These are phyloP conservation scores for Lactarius tabidus DNA, from an alignment of 768 basidiomycete species.

Conservation along the genomic window DNA sequence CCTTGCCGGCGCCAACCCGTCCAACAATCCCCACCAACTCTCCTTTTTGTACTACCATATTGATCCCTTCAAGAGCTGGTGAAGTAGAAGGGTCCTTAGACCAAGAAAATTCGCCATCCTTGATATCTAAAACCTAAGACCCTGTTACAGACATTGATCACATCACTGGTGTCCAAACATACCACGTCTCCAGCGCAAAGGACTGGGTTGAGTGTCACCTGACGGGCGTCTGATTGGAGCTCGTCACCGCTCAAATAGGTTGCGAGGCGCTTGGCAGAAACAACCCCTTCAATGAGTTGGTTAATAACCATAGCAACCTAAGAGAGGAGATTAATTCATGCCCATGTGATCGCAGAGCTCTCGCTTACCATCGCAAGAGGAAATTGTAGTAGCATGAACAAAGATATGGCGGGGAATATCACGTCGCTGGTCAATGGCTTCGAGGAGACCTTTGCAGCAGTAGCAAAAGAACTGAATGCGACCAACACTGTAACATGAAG, in stretches of 20 bases:
- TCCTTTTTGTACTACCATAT: slow-evolving; percentile 71
- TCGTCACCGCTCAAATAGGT: slow-evolving; percentile 75
- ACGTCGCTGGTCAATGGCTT: slow-evolving; percentile 81
- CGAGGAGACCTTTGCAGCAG: slow-evolving; percentile 56
- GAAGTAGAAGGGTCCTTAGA: slow-evolving; percentile 44
- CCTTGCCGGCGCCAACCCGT: slow-evolving; percentile 90
- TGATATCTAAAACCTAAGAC: slow-evolving; percentile 58
- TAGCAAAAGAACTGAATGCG: slow-evolving; percentile 78
- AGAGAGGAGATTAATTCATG: neutral
- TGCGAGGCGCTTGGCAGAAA: slow-evolving; percentile 76
- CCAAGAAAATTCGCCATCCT: slow-evolving; percentile 83
- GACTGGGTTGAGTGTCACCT: slow-evolving; percentile 40
- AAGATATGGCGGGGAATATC: slow-evolving; percentile 93
- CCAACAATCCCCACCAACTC: slow-evolving; percentile 84
- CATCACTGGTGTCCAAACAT: slow-evolving; percentile 3
- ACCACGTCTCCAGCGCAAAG: slow-evolving; percentile 61
- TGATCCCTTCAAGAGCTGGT: slow-evolving; percentile 71
- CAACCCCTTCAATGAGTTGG: slow-evolving; percentile 80
- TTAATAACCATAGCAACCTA: slow-evolving; percentile 71
- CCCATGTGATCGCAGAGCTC: neutral
- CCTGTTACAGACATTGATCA: neutral
- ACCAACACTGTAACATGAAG: slow-evolving; percentile 48
- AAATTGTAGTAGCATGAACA: slow-evolving; percentile 85
- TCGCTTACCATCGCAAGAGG: slow-evolving; percentile 72
- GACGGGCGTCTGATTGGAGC: slow-evolving; percentile 74